Percentiles rank a stretch among this genome's conserved stretches.
These are phyloP conservation scores for Boletus sensibilis DNA, from an alignment of 768 basidiomycete genomes.

Conservation along the genomic window DNA sequence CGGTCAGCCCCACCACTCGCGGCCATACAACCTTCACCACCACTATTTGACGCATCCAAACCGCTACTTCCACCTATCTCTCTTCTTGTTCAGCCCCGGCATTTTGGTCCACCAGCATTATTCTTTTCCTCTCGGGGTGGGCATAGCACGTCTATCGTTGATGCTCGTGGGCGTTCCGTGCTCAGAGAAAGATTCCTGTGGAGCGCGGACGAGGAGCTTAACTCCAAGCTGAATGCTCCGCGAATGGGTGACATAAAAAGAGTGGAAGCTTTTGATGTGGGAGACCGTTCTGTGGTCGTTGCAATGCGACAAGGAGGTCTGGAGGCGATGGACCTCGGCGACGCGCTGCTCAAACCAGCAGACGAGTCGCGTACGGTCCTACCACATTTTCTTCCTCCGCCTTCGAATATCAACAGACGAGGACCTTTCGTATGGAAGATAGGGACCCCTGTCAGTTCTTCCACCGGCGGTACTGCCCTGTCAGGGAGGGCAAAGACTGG, in stretches of 20 bases:
- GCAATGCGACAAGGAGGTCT: constrained; percentile 86
- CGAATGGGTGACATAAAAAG: constrained; percentile 82
- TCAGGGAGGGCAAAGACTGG: constrained; percentile 41
- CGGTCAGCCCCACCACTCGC: constrained; percentile 44
- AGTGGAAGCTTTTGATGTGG: constrained; percentile 77
- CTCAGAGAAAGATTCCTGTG: constrained; percentile 78
- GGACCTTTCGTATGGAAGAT: constrained; percentile 82
- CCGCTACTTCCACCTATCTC: constrained; percentile 73
- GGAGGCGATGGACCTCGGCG: constrained; percentile 76
- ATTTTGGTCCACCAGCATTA: constrained; percentile 83
- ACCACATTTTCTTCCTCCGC: constrained; percentile 68
- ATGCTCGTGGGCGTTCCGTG: constrained; percentile 81
- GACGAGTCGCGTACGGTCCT: constrained; percentile 72
- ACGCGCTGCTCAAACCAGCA: constrained; percentile 76
- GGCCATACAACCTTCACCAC: constrained; percentile 25
- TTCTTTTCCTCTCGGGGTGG: constrained; percentile 90
- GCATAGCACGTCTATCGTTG: constrained; percentile 85
- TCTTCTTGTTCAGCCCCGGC: constrained; percentile 70
- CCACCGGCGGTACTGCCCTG: constrained; percentile 39
- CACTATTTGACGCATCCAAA: constrained; percentile 41
- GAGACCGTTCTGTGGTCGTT: constrained; percentile 72
- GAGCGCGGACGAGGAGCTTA: constrained; percentile 62
- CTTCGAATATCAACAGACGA: constrained; percentile 63
- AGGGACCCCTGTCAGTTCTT: constrained; percentile 60
- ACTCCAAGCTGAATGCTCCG: constrained; percentile 34